Base-by-base conservation (phyloP, 23 red algal species). In the Gracilaria domingensis region DNA sequence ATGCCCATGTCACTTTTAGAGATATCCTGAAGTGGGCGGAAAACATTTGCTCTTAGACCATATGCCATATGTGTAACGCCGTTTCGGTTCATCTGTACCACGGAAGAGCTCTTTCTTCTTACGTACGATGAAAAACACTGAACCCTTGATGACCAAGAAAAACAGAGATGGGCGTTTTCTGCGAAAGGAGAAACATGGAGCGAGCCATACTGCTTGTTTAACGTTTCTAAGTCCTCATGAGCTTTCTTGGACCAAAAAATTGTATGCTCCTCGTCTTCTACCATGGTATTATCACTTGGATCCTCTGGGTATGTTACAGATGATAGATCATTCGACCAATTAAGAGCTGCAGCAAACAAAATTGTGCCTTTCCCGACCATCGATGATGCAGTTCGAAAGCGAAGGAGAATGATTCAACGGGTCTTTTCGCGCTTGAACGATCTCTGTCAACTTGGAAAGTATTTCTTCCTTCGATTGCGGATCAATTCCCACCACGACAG, bases 121-220 rank as follows among this genome's bases (percentile, higher is more conserved):
- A 54, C 18, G 14, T 79, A 66, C 11, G 38, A 16, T 1, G 57
- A 17, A 40, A 39, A 32, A 25, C 81, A 66, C 18, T 67, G 47
- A 35, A 90, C 53, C 25, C 71, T 57, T 35, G 73, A 77, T 4
- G 87, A 71, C 87, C 87, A 90, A n/a, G 87, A 90, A 47, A 90
- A 58, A 72, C 54, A 67, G 21, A 90, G 36, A 40, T 81, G 45
- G 17, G 73, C 71, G 26, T 26, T 79, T 33, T 90, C 87, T 56
- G 87, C 59, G 29, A 50, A 66, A n/a, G 66, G 51, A 32, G 49
- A 25, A 25, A 34, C 8, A 9, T 74, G 66, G 51, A 90, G 45
- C 24, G 35, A 67, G 12, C 39, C 34, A 12, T 76, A 57, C 13
- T 39, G 30, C 45, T 44, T 56, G 32, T 90, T 69, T 16, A 90